phyloP scores from a whole-genome alignment of 78 protist genomes.

The Corallochytrium limacisporum region DNA sequence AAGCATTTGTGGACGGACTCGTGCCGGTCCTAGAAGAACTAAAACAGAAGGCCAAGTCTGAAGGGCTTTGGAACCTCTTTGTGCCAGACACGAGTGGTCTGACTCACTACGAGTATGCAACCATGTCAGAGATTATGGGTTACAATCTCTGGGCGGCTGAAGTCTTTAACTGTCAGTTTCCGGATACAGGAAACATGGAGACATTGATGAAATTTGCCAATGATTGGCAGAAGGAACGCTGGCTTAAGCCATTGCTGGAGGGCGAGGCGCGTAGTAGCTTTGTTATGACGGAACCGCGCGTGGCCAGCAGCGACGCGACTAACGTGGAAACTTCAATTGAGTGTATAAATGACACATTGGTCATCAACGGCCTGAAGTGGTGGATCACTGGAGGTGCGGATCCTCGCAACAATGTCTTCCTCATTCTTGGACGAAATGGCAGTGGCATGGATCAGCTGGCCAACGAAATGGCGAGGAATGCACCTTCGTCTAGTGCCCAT shows the following conservation, averaged over 20 bases:
- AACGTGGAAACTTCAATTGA: constrained; percentile 11
- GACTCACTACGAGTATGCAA: constrained; percentile 46
- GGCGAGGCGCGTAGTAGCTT: constrained; percentile 57
- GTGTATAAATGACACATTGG: constrained; percentile 28
- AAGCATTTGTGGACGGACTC: background rate
- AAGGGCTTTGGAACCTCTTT: constrained; percentile 39
- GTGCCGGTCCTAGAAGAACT: constrained; percentile 12
- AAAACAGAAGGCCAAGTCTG: constrained; percentile 19
- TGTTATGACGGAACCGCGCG: constrained; percentile 69
- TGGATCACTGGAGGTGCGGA: constrained; percentile 29
- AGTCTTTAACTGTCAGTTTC: constrained; percentile 60
- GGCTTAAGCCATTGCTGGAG: constrained; percentile 56
- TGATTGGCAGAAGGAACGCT: constrained; percentile 38
- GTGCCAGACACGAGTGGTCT: constrained; percentile 33
- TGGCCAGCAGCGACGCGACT: constrained; percentile 56
- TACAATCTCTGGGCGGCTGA: constrained; percentile 18
- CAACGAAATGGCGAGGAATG: no score
- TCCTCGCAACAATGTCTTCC: constrained; percentile 37
- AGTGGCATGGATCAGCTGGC: background rate
- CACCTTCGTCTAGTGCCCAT: no score
- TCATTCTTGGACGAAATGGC: constrained; percentile 49
- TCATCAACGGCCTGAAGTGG: constrained; percentile 62
- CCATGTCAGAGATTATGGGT: constrained; percentile 48
- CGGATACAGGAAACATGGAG: constrained; percentile 86
- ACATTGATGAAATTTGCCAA: constrained; percentile 34